Evolutionary conservation across 2,329 filamentous ascomycete genomes (phyloP), one percentile per base, ranked within the genome.

Genomic region (Sporothrix euskadiensis): DNA sequence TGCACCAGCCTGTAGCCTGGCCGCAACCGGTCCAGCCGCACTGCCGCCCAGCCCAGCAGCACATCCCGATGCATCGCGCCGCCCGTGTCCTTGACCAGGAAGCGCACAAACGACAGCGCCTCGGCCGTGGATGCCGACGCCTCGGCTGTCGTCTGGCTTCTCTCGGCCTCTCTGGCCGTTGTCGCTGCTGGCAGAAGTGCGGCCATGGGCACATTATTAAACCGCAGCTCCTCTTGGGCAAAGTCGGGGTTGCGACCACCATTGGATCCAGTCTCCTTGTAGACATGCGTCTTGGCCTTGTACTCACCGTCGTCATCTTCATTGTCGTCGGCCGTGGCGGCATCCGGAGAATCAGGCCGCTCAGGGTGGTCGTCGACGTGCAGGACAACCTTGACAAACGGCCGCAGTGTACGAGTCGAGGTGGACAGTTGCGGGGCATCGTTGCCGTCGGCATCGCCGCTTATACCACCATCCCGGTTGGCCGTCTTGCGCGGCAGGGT

Each of bases 11-110:
- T 86, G 77, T 92, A 92, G 0, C 96, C 95, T 47, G 87, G 83
- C 74, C 89, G 89, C 74, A 98, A 81, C 8, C 94, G 88, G 82
- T 98, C 94, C 30, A 98, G 87, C 54, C 94, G 88, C 77, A 97
- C 90, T 79, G 94, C 97, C 1, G 92, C 90, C 96, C 96, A 98
- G 2, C 92, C 94, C 12, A 94, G 91, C 73, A 97, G 82, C 74
- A 91, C 88, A 78, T 98, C 94, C 75, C 88, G 87, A 4, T 91
- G 90, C 76, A 94, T 88, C 2, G 70, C 63, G 81, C 95, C 92
- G 77, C 97, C 92, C 35, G 65, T 68, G 80, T 98, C 93, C 81
- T 94, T 92, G 77, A 98, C 86, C 78, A 97, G 94, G 84, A 98
- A 93, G 78, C 92, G 86, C 71, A 94, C 85, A 83, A 94, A 94